Evolutionary conservation across 805 yeast genomes (phyloP), one percentile per base, ranked within the genome.

Genomic region (Maudiozyma turicensis): DNA sequence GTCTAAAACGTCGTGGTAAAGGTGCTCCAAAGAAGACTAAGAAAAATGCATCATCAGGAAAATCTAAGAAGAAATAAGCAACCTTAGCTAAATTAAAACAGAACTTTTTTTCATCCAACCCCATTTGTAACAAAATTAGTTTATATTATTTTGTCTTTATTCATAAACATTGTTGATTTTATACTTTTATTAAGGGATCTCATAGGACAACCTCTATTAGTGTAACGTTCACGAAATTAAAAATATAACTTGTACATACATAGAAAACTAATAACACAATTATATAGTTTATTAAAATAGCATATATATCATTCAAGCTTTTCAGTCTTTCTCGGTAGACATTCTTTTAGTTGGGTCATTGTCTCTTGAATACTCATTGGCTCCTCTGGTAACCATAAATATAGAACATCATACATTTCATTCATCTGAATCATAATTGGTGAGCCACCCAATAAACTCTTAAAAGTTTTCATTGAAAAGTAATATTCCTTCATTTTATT

Each of bases 11-110:
- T 76, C 84, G 93, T 78, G 90, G 87, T 68, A 86, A 86, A 68
- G 90, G 91, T 66, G 88, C 93, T 10, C 95, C 93, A 58, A 78
- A 82, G 73, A 86, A 86, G 74, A 78, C 76, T 69, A 77, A 74
- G 58, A 76, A 72, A 55, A 64, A 59, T 42, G 71, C 69, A 28
- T 68, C 68, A 30, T 60, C 61, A 38, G 68, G 68, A 49, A 69
- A 68, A 50, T 68, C 69, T 60, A 75, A 75, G 69, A 70, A 49
- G 46, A 41, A 46, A 48, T 34, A 34, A 28, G 11, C 7, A 40
- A 8, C 14, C 13, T 15, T 13, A 10, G 8, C n/a, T 34, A 34
- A 34, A 34, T 5, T 34, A 34, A 3, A 11, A 34, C 4, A 34
- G 11, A 11, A 10, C 37, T 34, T 34, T 10, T 34, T 34, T 4